Conservation (phyloP, 495 filamentous ascomycete genomes). For the Trichoderma reesei region DNA sequence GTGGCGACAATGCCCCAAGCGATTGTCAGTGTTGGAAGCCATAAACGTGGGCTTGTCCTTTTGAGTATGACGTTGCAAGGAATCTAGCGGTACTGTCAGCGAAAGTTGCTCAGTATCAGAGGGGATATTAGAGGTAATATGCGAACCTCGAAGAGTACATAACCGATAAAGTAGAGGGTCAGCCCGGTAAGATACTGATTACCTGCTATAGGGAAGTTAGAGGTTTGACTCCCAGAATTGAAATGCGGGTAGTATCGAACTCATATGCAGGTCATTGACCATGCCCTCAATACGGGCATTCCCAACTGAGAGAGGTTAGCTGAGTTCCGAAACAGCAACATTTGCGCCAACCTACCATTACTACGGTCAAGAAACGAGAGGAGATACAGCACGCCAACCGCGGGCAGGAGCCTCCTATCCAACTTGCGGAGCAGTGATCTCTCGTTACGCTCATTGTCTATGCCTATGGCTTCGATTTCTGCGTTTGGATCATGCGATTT, state of each 20-base stretch:
- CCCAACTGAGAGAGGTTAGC: conserved; percentile 22
- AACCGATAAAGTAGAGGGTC: conserved; percentile 68
- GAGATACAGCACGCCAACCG: conserved; percentile 58
- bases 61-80: conserved; percentile 70
- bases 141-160: conserved; percentile 43
- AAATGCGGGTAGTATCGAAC: conserved; percentile 16
- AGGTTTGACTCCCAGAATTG: neutral
- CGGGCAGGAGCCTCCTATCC: conserved; percentile 54
- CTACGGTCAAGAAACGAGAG: conserved; percentile 67
- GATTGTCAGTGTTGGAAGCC: conserved; percentile 37
- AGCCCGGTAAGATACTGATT: conserved; percentile 64
- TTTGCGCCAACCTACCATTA: conserved; percentile 42
- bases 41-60: conserved; percentile 54
- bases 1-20: conserved; percentile 55
- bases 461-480: neutral
- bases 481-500: neutral
- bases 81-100: conserved; percentile 27
- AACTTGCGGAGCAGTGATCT: conserved; percentile 54
- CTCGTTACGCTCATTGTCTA: conserved; percentile 38
- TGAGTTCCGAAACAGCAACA: neutral
- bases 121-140: conserved; percentile 3
- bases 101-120: too few relatives aligned
- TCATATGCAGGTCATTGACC: conserved; percentile 52
- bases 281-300: conserved; percentile 54
- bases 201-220: conserved; percentile 29